Conservation (phyloP, 2,329 filamentous ascomycete genomes). For the Stagonosporopsis rhizophila region DNA sequence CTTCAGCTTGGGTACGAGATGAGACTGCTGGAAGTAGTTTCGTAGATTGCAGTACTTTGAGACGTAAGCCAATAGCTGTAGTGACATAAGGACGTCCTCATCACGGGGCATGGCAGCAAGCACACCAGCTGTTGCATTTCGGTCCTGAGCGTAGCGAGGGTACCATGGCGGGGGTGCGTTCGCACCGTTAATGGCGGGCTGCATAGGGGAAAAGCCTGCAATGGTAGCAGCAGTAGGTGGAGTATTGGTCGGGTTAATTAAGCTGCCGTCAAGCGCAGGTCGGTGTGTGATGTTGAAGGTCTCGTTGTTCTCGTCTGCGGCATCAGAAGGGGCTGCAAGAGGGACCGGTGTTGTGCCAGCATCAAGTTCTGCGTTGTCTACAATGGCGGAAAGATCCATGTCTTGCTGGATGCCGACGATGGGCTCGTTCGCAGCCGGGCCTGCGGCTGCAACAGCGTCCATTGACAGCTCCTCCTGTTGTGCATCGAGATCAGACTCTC, state of each 20-base stretch:
- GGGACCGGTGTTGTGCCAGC: constrained; percentile 73
- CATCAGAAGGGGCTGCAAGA: constrained; percentile 79
- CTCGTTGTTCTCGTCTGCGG: constrained; percentile 74
- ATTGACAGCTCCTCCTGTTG: constrained; percentile 82
- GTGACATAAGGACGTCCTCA: constrained; percentile 96
- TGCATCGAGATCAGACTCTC: constrained; percentile 79
- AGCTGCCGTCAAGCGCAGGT: constrained; percentile 82
- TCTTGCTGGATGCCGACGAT: constrained; percentile 80
- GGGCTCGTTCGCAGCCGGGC: constrained; percentile 71
- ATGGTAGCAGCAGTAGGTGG: constrained; percentile 69
- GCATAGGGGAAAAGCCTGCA: constrained; percentile 72
- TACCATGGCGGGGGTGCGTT: constrained; percentile 80
- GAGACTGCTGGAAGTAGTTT: constrained; percentile 93
- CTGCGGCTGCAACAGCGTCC: constrained; percentile 77
- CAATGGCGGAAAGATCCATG: constrained; percentile 88
- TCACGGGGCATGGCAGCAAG: constrained; percentile 93
- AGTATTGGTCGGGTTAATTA: constrained; percentile 73
- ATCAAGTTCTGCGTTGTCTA: constrained; percentile 80
- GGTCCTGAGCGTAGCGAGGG: constrained; percentile 80
- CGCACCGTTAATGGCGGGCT: constrained; percentile 70
- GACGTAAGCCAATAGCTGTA: constrained; percentile 95
- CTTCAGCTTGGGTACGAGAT: constrained; percentile 89
- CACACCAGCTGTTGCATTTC: constrained; percentile 70
- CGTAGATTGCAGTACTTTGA: constrained; percentile 98
- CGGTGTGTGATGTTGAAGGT: constrained; percentile 95